Evolutionary conservation across 2,329 filamentous ascomycete species (phyloP).

Genomic region (Cytospora leucostoma): DNA sequence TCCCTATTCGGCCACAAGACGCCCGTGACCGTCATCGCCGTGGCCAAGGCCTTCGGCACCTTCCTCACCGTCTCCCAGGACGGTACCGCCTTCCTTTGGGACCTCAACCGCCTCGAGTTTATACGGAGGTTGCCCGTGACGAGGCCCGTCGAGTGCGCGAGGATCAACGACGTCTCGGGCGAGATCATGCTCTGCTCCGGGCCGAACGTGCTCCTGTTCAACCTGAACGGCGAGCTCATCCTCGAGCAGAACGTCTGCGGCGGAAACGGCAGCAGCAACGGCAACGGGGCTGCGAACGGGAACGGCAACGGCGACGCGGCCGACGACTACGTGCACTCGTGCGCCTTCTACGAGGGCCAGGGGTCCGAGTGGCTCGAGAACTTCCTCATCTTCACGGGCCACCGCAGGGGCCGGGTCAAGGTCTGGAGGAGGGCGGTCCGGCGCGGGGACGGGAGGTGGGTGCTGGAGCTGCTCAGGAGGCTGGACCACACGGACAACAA

Average conservation of each 20-base stretch:
- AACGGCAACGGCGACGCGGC: conserved; percentile 32
- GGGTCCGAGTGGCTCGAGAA: conserved; percentile 91
- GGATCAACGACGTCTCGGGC: conserved; percentile 87
- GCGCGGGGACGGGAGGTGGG: conserved; percentile 65
- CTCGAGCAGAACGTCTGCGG: conserved; percentile 81
- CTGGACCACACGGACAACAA: conserved; percentile 77
- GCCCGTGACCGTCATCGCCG: conserved; percentile 77
- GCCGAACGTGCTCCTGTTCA: conserved; percentile 74
- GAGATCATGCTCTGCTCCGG: conserved; percentile 85
- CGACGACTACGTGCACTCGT: conserved; percentile 78
- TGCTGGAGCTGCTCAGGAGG: conserved; percentile 74
- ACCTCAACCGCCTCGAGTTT: conserved; percentile 86
- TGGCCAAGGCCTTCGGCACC: conserved; percentile 85
- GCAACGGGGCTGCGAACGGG: not conserved
- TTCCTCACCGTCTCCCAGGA: conserved; percentile 82
- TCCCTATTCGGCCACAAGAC: conserved; percentile 89
- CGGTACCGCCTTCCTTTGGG: conserved; percentile 87
- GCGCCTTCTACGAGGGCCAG: conserved; percentile 89
- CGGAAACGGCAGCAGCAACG: conserved; percentile 38
- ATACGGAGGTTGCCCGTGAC: conserved; percentile 70
- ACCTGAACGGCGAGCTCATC: conserved; percentile 82
- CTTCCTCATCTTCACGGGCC: conserved; percentile 85
- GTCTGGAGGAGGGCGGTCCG: conserved; percentile 62
- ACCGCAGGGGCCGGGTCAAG: conserved; percentile 80
- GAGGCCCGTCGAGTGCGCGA: conserved; percentile 68